A percentile compares a stretch with the other conserved stretches of the same genome.
These are phyloP conservation scores for Xylariomycetidae sp. DNA, from an alignment of 2,329 filamentous ascomycete genomes.

Conservation along the genomic window DNA sequence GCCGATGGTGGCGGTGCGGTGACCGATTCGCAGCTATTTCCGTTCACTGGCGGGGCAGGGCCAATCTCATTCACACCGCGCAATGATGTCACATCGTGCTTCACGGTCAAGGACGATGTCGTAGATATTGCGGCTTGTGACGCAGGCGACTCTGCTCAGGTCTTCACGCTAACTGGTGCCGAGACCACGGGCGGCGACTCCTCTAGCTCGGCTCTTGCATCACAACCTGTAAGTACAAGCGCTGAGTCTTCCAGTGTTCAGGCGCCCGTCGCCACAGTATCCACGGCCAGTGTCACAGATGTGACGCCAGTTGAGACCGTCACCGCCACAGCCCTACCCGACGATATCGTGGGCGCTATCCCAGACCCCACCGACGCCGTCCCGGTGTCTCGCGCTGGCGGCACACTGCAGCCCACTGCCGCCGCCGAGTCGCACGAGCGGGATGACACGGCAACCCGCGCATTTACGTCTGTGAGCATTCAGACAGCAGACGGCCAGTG, in stretches of 20 bases:
- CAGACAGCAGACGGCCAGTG: conserved; percentile 44
- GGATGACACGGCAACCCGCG: conserved; percentile 42
- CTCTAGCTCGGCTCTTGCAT: neutral
- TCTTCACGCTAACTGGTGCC: conserved; percentile 32
- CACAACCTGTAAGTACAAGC: neutral
- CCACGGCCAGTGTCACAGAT: neutral
- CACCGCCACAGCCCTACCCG: conserved; percentile 5
- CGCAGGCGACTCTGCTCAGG: conserved; percentile 34
- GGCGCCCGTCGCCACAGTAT: neutral
- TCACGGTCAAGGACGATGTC: conserved; percentile 38
- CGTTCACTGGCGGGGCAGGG: conserved; percentile 37
- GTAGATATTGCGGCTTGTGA: conserved; percentile 41
- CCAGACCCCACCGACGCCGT: conserved; percentile 37
- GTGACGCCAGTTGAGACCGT: conserved; percentile 2
- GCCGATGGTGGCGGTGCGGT: conserved; percentile 49
- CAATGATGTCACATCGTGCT: conserved; percentile 42
- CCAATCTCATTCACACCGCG: conserved; percentile 40
- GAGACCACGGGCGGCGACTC: neutral
- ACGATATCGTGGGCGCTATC: conserved; percentile 18
- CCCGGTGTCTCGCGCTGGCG: conserved; percentile 47
- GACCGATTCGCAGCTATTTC: conserved; percentile 48
- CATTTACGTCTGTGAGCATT: conserved; percentile 41
- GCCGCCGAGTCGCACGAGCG: conserved; percentile 44
- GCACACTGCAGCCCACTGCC: conserved; percentile 43
- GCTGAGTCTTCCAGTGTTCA: neutral